phyloP scores from a whole-genome alignment of 2,329 filamentous ascomycete species.

The Colletotrichum sp. region DNA sequence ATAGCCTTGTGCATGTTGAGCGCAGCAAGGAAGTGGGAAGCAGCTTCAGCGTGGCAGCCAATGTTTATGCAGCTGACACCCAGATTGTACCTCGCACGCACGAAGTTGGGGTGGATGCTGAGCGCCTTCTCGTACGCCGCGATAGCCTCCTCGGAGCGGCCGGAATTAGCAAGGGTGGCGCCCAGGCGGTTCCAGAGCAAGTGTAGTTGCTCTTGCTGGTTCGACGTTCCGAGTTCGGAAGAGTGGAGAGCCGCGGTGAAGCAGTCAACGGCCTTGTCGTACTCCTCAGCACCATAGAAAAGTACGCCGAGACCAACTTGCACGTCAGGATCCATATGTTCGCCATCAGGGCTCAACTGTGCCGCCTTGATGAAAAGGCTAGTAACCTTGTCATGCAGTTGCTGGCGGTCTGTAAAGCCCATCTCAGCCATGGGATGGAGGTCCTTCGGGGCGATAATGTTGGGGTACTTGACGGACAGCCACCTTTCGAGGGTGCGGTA shows the following conservation, averaged over 20 bases:
- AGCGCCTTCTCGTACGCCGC: conserved; percentile 94
- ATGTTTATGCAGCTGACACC: conserved; percentile 98
- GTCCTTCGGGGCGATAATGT: conserved; percentile 74
- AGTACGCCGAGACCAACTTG: conserved; percentile 96
- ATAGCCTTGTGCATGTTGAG: conserved; percentile 95
- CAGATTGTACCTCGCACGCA: conserved; percentile 94
- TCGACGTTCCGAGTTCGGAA: conserved; percentile 82
- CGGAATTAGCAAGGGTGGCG: conserved; percentile 93
- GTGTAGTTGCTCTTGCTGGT: conserved; percentile 86
- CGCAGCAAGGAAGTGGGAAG: conserved; percentile 88
- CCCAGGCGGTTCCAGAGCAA: conserved; percentile 97
- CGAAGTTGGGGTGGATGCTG: conserved; percentile 91
- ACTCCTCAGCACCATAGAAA: conserved; percentile 97
- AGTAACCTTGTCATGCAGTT: conserved; percentile 89
- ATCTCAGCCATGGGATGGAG: conserved; percentile 80
- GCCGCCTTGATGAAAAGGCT: conserved; percentile 91
- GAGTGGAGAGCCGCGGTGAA: conserved; percentile 90
- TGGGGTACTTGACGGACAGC: conserved; percentile 94
- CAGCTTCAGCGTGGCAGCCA: conserved; percentile 91
- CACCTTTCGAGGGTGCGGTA: conserved; percentile 96
- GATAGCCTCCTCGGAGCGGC: conserved; percentile 93
- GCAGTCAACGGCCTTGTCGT: conserved; percentile 98
- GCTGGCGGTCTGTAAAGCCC: conserved; percentile 91
- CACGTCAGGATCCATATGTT: conserved; percentile 97
- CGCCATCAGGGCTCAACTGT: conserved; percentile 87